A percentile compares a stretch with the other conserved stretches of the same genome.
Conservation (phyloP, 345 rosid genomes). For the Ceriops decandra region DNA sequence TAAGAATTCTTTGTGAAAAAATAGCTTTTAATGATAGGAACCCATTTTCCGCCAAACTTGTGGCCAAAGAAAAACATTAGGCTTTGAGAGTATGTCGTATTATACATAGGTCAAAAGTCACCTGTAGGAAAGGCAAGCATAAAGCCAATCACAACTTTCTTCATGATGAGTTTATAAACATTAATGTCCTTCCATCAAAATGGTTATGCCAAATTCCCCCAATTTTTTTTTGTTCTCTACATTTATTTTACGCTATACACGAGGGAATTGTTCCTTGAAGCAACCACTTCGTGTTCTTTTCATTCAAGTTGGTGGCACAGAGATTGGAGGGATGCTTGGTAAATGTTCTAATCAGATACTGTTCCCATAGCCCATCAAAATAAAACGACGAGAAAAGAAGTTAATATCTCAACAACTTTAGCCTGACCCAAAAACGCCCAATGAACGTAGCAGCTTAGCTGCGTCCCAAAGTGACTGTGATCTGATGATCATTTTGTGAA, state of each 20-base stretch:
- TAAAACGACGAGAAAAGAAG: constrained; percentile 11
- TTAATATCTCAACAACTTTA: constrained; percentile 12
- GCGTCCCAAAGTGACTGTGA: not conserved
- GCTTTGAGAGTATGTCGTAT: constrained; percentile 11
- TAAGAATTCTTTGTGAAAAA: not conserved
- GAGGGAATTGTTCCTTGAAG: not conserved
- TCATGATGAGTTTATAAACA: too few species aligned
- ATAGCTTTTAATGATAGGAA: not conserved
- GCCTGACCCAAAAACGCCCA: constrained; percentile 1
- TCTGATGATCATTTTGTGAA: not conserved
- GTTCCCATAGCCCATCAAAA: not conserved
- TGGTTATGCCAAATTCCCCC: too few species aligned
- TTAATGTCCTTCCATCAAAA: too few species aligned
- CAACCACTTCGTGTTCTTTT: not conserved
- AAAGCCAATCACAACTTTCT: not conserved
- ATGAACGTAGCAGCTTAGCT: not conserved
- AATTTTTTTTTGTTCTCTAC: not conserved
- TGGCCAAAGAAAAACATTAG: constrained; percentile 20
- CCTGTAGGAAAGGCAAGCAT: not conserved
- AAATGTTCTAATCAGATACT: not conserved
- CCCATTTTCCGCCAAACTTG: constrained; percentile 24
- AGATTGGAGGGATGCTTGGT: not conserved
- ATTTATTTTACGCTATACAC: not conserved
- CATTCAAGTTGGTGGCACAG: not conserved
- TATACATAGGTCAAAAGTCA: constrained; percentile 25